Base-by-base conservation (phyloP, 176 grass and related monocot genomes). In the Juncus inflexus region DNA sequence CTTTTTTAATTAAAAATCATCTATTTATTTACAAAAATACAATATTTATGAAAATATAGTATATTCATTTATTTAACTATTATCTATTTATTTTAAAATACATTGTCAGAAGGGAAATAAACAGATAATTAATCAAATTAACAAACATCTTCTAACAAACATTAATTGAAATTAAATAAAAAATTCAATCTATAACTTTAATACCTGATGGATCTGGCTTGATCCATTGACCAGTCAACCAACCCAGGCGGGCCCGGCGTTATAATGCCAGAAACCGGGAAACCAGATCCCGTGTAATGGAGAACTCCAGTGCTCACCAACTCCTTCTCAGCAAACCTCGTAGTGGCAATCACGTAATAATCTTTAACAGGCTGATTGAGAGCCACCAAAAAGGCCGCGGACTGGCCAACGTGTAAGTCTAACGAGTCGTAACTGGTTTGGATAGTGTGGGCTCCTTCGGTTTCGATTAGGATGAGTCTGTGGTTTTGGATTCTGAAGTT, bases 391-490 rank as follows among this genome's bases (percentile, higher is more conserved):
- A 88, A 70, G 1, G 91, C 84, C 42, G 90, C 28, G 1, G 91
- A 96, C 52, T 96, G 91, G 9, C 91, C 91, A 6, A 76, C 82
- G 61, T 96, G 91, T 9, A 96, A 67, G 62, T 96, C 91, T 7
- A 96, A 65, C 4, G 84, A 81, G 76, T 85, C 79, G 40, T 96
- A 96, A 3, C 39, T 53, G 70, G 85, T 90, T 80, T 96, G 81
- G 7, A 96, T 50, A 3, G 87, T 83, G 77, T 96, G 87, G 2
- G 91, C 84, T 12, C 91, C 91, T 50, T 96, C 91, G 0, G 87
- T 69, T 75, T 91, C 91, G 9, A 78, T 81, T 19, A 96, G 60
- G 69, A 28, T 73, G 12, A 96, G 56, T 54, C 6, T 1, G n/a
- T 96, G 91, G 37, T 65, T 64, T 70, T 91, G 84, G 40, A 96